phyloP scores from a whole-genome alignment of 192 early-diverging fungal genomes.

The Chytriomyces sp. region DNA sequence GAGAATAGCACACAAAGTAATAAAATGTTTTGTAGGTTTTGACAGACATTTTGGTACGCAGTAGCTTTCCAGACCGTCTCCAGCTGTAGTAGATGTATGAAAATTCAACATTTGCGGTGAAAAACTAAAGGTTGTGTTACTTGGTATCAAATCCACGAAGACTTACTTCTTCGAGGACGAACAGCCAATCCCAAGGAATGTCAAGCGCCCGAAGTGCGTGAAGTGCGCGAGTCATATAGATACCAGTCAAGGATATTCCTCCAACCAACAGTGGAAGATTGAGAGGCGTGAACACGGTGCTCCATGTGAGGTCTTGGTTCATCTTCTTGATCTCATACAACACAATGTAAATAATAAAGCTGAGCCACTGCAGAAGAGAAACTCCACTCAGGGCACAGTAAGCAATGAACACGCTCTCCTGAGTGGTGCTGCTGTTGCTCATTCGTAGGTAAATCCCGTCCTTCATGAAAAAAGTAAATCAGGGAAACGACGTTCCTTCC shows the following conservation, averaged over 20 bases:
- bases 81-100: constrained; percentile 8
- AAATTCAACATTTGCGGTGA: neutral
- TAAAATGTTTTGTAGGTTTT: constrained; percentile 13
- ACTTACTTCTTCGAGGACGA: neutral
- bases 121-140: neutral
- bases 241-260: neutral
- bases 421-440: neutral
- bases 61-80: constrained; percentile 10
- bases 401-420: neutral
- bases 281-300: constrained; percentile 15
- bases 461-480: too few species aligned
- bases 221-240: neutral
- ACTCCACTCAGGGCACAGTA: neutral
- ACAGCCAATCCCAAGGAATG: neutral
- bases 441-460: too few species aligned
- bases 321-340: neutral
- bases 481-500: too few species aligned
- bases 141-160: neutral
- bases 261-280: constrained; percentile 13
- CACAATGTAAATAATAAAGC: neutral
- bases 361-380: neutral
- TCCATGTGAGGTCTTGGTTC: neutral
- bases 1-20: neutral
- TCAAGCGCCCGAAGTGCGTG: neutral
- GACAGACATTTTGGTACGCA: neutral